A percentile compares a stretch with the other conserved stretches of the same genome.
phyloP scores from a whole-genome alignment of 257 asterid genomes.

The Coffea canephora region DNA sequence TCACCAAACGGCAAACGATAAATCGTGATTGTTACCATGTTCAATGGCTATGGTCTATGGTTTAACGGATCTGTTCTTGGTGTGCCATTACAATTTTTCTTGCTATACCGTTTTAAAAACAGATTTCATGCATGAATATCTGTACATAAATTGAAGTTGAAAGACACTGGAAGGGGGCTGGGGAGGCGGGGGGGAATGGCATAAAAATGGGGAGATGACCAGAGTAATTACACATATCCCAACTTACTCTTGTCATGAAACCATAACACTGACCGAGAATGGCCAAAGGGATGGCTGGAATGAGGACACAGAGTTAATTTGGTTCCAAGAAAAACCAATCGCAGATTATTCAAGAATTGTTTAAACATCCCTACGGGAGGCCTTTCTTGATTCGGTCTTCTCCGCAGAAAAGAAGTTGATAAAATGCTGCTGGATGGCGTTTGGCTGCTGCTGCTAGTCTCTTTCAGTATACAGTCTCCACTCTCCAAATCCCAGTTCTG shows the following conservation, averaged over 20 bases:
- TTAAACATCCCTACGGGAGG: conserved; percentile 14
- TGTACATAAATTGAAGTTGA: too few species aligned
- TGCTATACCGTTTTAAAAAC: background rate
- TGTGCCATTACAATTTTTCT: background rate
- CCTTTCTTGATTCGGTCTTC: conserved; percentile 20
- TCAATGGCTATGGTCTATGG: background rate
- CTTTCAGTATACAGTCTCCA: conserved; percentile 11
- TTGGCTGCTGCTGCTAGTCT: background rate
- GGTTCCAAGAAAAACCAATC: conserved; percentile 38
- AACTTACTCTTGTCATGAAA: conserved; percentile 32
- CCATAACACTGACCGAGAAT: conserved; percentile 25
- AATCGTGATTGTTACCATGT: too few species aligned
- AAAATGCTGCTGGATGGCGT: conserved; percentile 17
- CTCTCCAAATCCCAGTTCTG: conserved; percentile 28
- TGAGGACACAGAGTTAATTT: conserved; percentile 35
- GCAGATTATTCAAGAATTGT: conserved; percentile 25
- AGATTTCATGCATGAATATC: background rate
- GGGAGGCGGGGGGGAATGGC: background rate
- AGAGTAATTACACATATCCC: too few species aligned
- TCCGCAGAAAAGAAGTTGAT: conserved; percentile 27
- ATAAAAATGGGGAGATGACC: background rate
- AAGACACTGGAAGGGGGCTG: too few species aligned
- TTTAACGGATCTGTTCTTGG: background rate
- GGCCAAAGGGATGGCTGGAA: conserved; percentile 46
- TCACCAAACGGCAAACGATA: too few species aligned